Conservation (phyloP, 1,284 basidiomycete genomes). For the Microbotryum lychnidis-dioicae region DNA sequence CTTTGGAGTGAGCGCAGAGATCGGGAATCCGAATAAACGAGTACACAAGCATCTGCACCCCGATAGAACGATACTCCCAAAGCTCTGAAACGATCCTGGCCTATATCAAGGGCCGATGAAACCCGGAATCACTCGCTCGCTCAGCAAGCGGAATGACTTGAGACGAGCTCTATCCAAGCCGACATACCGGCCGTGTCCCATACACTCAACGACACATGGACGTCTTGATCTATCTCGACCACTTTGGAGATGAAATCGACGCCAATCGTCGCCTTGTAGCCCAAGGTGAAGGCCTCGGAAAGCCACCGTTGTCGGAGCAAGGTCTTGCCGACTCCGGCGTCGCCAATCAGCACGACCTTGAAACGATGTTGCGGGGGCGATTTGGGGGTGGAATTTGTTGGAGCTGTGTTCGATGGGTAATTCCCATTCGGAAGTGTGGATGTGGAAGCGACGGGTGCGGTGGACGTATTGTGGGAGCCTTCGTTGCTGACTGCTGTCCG, state of each 20-base stretch:
- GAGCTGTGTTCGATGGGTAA: not conserved
- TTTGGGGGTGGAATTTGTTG: not conserved
- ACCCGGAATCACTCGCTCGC: not conserved
- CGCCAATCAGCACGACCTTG: conserved; percentile 30
- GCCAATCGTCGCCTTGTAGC: conserved; percentile 72
- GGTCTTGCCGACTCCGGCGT: conserved; percentile 30
- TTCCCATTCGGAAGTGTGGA: no score
- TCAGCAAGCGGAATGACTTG: conserved; percentile 1
- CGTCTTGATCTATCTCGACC: conserved; percentile 42
- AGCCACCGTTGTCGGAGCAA: conserved; percentile 25
- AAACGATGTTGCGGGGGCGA: not conserved
- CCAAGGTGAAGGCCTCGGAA: conserved; percentile 50
- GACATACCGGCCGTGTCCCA: conserved; percentile 50
- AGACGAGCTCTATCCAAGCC: not conserved
- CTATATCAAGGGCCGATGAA: conserved; percentile 52
- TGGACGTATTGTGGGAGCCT: no score
- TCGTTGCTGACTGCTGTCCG: no score
- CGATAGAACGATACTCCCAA: conserved; percentile 71
- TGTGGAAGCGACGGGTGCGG: no score
- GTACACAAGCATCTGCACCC: conserved; percentile 67
- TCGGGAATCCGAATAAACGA: conserved; percentile 64
- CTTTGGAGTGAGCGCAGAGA: conserved; percentile 54
- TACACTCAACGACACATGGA: conserved; percentile 60
- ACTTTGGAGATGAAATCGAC: conserved; percentile 71
- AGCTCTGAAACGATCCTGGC: conserved; percentile 72